Percentiles rank a stretch among this genome's conserved stretches.
These are phyloP conservation scores for Phytopythium mirpurense DNA, from an alignment of 352 stramenopile species.

Conservation along the genomic window DNA sequence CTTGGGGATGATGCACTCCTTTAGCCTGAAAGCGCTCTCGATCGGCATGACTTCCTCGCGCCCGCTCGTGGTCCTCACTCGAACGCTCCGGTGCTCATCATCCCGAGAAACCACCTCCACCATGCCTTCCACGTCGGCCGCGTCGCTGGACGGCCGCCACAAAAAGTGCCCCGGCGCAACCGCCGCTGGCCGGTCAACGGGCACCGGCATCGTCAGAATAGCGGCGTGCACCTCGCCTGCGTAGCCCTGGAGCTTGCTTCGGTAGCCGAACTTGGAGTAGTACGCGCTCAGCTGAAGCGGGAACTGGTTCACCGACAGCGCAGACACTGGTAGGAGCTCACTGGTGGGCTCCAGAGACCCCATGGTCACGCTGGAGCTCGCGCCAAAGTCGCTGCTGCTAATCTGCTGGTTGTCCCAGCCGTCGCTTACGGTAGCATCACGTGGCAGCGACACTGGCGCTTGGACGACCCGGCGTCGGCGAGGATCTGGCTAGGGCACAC, in stretches of 20 bases:
- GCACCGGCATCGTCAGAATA: slow-evolving; percentile 39
- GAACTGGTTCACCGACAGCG: slow-evolving; percentile 31
- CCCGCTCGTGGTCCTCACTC: slow-evolving; percentile 20
- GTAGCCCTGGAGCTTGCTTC: slow-evolving; percentile 28
- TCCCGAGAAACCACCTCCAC: slow-evolving; percentile 27
- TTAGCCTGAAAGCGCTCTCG: slow-evolving; percentile 21
- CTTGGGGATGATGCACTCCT: slow-evolving; percentile 35
- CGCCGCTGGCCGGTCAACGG: slow-evolving; percentile 14
- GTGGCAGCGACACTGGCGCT: background rate
- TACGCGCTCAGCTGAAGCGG: slow-evolving; percentile 36
- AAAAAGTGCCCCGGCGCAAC: slow-evolving; percentile 28
- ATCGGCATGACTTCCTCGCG: slow-evolving; percentile 11
- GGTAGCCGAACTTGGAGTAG: slow-evolving; percentile 36
- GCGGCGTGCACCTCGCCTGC: slow-evolving; percentile 27
- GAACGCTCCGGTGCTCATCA: slow-evolving; percentile 14
- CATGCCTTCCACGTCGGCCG: slow-evolving; percentile 13
- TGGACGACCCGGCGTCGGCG: slow-evolving; percentile 1
- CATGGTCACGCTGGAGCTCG: background rate
- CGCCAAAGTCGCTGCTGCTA: too few species aligned
- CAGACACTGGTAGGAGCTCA: slow-evolving; percentile 31
- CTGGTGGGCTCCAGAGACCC: slow-evolving; percentile 16
- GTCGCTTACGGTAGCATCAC: background rate
- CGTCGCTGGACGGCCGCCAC: slow-evolving; percentile 18
- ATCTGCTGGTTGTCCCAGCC: background rate
- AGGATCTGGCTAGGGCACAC: slow-evolving; percentile 1